Percentiles rank a stretch among this genome's conserved stretches.
These are phyloP conservation scores for Stephania yunnanensis DNA, from an alignment of 164 flowering plant genomes.

Conservation along the genomic window DNA sequence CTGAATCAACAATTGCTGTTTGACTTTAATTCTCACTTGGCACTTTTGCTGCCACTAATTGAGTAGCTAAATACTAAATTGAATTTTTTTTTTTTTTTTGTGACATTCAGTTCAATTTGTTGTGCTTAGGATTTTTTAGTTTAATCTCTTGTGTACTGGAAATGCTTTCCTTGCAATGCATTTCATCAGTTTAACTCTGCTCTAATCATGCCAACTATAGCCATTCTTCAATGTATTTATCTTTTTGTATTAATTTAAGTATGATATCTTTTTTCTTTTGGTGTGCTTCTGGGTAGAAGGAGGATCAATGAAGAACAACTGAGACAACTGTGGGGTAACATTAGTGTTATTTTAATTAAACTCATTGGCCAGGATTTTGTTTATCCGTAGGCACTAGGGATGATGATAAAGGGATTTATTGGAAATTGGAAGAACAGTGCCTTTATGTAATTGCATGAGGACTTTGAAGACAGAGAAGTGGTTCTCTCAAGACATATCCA, in stretches of 20 bases:
- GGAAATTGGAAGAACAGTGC: neutral
- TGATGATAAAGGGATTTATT: neutral
- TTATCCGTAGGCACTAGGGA: neutral
- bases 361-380: neutral
- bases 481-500: too few species aligned
- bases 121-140: neutral
- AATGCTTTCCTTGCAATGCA: neutral
- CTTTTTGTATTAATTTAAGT: neutral
- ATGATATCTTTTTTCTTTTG: neutral
- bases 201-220: neutral
- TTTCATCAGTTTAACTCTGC: neutral
- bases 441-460: too few species aligned
- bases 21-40: neutral
- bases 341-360: neutral
- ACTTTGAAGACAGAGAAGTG: too few species aligned
- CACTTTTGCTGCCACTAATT: neutral
- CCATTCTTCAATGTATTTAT: neutral
- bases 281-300: neutral
- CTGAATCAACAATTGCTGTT: neutral
- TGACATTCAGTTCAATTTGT: neutral
- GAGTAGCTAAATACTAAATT: neutral
- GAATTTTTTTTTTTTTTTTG: neutral
- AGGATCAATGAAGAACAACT: neutral
- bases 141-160: neutral
- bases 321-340: neutral